These are phyloP conservation scores for Fusarium sp. DNA, from an alignment of 2,329 filamentous ascomycete species.

Conservation along the genomic window DNA sequence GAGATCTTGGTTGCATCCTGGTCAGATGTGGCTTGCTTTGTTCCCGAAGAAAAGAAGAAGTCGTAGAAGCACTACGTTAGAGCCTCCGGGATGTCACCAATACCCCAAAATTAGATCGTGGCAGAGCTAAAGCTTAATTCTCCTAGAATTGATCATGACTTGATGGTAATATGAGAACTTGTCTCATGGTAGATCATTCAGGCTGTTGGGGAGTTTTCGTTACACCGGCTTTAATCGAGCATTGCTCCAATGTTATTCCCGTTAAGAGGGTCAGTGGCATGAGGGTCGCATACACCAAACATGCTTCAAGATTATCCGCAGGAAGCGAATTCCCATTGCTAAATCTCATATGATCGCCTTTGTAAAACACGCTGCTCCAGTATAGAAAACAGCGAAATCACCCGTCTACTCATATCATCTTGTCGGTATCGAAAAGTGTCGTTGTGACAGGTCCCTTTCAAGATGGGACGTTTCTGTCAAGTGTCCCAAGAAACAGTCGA, in stretches of 20 bases:
- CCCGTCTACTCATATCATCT: slow-evolving; percentile 28
- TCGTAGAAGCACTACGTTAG: background rate
- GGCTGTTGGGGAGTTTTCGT: background rate
- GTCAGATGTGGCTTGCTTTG: background rate
- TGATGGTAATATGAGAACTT: background rate
- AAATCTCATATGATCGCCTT: slow-evolving; percentile 12
- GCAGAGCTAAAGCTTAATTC: background rate
- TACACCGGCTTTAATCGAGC: background rate
- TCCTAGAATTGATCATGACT: background rate
- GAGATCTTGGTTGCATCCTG: slow-evolving; percentile 7
- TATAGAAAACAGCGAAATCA: slow-evolving; percentile 8
- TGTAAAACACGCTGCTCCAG: background rate
- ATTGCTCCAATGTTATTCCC: slow-evolving; percentile 10
- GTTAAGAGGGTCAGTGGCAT: slow-evolving; percentile 1
- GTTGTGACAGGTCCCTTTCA: slow-evolving; percentile 38
- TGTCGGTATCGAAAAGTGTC: slow-evolving; percentile 11
- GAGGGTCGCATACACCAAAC: slow-evolving; percentile 1
- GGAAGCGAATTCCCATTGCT: slow-evolving; percentile 14
- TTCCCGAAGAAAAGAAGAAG: background rate
- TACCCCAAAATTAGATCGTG: background rate
- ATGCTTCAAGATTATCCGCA: background rate
- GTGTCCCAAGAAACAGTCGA: slow-evolving; percentile 40
- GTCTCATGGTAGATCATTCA: background rate
- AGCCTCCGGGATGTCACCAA: background rate
- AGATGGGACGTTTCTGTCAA: slow-evolving; percentile 36